These are phyloP conservation scores for Solanum chmielewskii DNA, from an alignment of 257 asterid species.

Conservation along the genomic window DNA sequence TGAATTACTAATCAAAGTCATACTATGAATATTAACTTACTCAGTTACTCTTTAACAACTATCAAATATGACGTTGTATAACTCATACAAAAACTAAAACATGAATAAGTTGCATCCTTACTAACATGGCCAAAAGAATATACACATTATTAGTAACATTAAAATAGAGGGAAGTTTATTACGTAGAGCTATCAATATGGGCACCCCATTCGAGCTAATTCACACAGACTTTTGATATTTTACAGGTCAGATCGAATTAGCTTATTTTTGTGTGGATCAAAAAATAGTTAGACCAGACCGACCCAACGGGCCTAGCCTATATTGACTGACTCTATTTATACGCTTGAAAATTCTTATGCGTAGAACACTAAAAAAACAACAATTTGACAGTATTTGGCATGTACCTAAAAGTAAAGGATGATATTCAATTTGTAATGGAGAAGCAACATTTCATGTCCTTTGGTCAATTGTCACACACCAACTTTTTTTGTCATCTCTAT, in stretches of 20 bases:
- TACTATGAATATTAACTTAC: no score
- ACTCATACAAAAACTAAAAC: not conserved
- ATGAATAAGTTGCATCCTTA: no score
- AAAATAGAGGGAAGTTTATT: not conserved
- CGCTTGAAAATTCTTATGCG: not conserved
- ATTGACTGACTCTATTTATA: not conserved
- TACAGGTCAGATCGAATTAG: rapidly evolving
- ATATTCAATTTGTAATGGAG: not conserved
- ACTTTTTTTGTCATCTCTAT: not conserved
- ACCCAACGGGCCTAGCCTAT: rapidly evolving
- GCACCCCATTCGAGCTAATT: no score
- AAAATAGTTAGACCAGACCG: no score
- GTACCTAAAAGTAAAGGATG: not conserved
- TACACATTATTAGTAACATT: not conserved
- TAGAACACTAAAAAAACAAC: not conserved
- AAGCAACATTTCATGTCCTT: not conserved
- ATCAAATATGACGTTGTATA: not conserved
- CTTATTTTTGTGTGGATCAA: no score
- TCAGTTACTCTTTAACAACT: not conserved
- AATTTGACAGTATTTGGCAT: not conserved
- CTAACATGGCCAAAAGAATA: no score
- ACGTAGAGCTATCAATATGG: not conserved
- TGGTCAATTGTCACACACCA: not conserved
- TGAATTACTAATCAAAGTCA: not conserved
- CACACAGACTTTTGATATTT: no score